Base-by-base conservation (phyloP, 768 basidiomycete species). In the Psilocybe subaeruginosa region DNA sequence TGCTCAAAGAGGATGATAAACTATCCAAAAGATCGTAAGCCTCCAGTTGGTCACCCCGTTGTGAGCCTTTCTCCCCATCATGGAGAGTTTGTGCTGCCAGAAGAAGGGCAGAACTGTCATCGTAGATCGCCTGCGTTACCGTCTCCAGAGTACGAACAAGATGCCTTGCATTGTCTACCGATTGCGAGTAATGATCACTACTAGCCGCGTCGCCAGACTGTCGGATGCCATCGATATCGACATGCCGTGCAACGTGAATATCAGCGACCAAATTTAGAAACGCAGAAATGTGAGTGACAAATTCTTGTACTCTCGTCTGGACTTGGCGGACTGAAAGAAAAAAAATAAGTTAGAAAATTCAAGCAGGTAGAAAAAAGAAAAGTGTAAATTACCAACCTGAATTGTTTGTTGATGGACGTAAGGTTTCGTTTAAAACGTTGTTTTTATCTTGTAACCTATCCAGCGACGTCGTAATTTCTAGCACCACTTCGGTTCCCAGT, bases 211-310 rank as follows among this genome's bases (percentile, higher is more conserved):
- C 77, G 1, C 79, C 75, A 30, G 85, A 82, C 61, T 82, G 78
- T 29, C 79, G 79, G 62, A 90, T 81, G 14, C 89, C 90, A 65
- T 94, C 91, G 60, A 95, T 85, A 70, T 95, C 95, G 62, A 96
- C 86, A 70, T 89, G 86, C 31, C 86, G 84, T 17, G 92, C 92
- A 56, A 96, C 74, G 71, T 95, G 88, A 62, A 95, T 82, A 63
- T 92, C 87, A 23, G 85, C 82, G 39, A 89, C 80, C 52, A 84
- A 80, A 9, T 76, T 70, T 30, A 94, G 74, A 59, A 92, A 85
- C 2, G 80, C 71, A 2, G 87, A 82, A 33, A 93, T 73, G 54
- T 84, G 79, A 0, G 82, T 77, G 33, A 91, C 72, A 31, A 85
- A 75, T 51, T 78, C 81, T 70, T 80, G 84, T 16, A 85, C 82